Conservation (phyloP, 257 asterid genomes). For the Solanum neorickii region DNA sequence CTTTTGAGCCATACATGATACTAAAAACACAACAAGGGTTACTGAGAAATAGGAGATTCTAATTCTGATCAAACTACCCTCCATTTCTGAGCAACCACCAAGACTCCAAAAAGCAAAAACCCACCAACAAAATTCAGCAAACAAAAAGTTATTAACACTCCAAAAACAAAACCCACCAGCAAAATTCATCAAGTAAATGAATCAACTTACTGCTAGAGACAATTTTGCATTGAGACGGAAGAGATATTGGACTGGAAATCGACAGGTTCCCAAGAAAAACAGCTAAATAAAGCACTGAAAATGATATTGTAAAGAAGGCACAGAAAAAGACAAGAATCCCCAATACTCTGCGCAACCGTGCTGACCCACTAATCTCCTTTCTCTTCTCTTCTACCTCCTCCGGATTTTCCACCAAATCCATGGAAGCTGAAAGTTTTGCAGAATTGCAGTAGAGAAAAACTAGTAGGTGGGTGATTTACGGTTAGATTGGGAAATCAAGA, state of each 20-base stretch:
- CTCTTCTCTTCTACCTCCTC: constrained; percentile 23
- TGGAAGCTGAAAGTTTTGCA: background rate
- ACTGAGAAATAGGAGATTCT: background rate
- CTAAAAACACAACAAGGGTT: background rate
- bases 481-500: background rate
- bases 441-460: background rate
- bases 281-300: constrained; percentile 45
- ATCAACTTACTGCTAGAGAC: constrained; percentile 69
- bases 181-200: background rate
- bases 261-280: constrained; percentile 51
- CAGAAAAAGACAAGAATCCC: constrained; percentile 23
- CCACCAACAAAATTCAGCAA: background rate
- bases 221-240: constrained; percentile 73
- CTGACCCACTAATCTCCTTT: constrained; percentile 12
- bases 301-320: constrained; percentile 28
- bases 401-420: constrained; percentile 45
- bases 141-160: background rate
- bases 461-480: background rate
- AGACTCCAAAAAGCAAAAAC: background rate
- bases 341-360: constrained; percentile 30
- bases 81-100: background rate
- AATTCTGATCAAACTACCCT: background rate
- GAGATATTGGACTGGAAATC: constrained; percentile 74
- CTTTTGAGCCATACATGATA: background rate
- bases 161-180: background rate